phyloP scores from a whole-genome alignment of 208 protist species.

The Leishmania major region DNA sequence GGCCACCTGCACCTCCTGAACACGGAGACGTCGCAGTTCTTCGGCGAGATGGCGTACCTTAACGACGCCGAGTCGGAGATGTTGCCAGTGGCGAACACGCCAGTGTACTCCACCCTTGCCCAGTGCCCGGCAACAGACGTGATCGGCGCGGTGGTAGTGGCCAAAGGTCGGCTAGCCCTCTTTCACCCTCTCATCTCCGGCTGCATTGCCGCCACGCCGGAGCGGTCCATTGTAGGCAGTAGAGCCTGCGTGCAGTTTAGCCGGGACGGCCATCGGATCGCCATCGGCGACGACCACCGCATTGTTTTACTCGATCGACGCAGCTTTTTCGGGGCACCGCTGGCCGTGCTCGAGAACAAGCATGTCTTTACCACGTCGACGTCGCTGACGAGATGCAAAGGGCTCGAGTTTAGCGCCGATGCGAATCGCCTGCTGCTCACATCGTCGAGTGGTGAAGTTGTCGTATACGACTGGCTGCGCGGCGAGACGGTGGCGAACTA shows the following conservation, averaged over 20 bases:
- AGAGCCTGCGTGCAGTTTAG: constrained; percentile 54
- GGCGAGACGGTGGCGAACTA: constrained; percentile 45
- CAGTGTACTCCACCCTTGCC: constrained; percentile 67
- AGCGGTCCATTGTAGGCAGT: constrained; percentile 44
- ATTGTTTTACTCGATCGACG: constrained; percentile 71
- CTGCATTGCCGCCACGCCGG: constrained; percentile 63
- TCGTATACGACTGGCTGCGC: constrained; percentile 47
- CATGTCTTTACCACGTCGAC: constrained; percentile 47
- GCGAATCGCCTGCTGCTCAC: constrained; percentile 55
- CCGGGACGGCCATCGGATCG: constrained; percentile 53
- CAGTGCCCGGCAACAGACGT: constrained; percentile 75
- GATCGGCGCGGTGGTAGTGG: constrained; percentile 54
- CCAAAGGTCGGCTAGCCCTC: constrained; percentile 55
- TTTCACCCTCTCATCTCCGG: constrained; percentile 85
- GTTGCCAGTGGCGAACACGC: constrained; percentile 40
- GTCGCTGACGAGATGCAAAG: constrained; percentile 52
- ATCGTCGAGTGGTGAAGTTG: constrained; percentile 64
- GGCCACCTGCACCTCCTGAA: constrained; percentile 86
- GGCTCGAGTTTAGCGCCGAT: constrained; percentile 46
- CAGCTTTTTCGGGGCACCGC: constrained; percentile 39
- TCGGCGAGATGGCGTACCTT: constrained; percentile 64
- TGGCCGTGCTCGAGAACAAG: constrained; percentile 40
- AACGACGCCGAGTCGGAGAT: constrained; percentile 58
- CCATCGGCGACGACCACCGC: constrained; percentile 61
- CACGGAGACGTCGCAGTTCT: constrained; percentile 67